phyloP scores from a whole-genome alignment of 2,329 filamentous ascomycete genomes.

The Fusarium sp. region DNA sequence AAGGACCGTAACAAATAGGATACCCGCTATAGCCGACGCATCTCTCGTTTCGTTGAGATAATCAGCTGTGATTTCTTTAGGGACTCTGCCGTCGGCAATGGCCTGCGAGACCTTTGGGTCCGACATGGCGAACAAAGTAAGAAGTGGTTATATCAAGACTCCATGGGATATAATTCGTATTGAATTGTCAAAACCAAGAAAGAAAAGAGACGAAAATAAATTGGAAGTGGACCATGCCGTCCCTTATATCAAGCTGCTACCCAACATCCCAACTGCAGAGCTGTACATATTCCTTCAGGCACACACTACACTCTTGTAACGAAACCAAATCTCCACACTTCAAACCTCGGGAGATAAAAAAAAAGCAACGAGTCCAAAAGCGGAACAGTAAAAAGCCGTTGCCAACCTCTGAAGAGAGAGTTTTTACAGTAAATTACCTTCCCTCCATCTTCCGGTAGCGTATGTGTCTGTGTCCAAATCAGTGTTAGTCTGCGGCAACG shows the following conservation, averaged over 20 bases:
- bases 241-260: slow-evolving; percentile 25
- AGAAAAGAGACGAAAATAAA: neutral
- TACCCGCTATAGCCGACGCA: slow-evolving; percentile 52
- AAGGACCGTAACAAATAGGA: slow-evolving; percentile 52
- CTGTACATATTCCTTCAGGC: neutral
- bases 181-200: neutral
- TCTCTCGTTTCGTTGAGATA: slow-evolving; percentile 54
- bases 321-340: neutral
- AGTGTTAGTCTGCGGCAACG: neutral
- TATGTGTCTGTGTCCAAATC: neutral
- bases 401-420: neutral
- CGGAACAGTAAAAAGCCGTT: neutral
- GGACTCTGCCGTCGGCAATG: slow-evolving; percentile 52
- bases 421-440: slow-evolving; percentile 17
- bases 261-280: neutral
- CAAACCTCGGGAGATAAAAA: neutral
- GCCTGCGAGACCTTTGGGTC: slow-evolving; percentile 47
- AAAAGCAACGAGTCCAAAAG: neutral
- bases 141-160: neutral
- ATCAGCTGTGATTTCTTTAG: slow-evolving; percentile 48
- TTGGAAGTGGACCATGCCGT: neutral
- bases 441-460: neutral
- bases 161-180: neutral
- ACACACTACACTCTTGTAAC: neutral
- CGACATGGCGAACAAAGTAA: slow-evolving; percentile 34